Percentiles rank a stretch among this genome's conserved stretches.
phyloP scores from a whole-genome alignment of 2,329 filamentous ascomycete species.

The Botrytis cinerea region DNA sequence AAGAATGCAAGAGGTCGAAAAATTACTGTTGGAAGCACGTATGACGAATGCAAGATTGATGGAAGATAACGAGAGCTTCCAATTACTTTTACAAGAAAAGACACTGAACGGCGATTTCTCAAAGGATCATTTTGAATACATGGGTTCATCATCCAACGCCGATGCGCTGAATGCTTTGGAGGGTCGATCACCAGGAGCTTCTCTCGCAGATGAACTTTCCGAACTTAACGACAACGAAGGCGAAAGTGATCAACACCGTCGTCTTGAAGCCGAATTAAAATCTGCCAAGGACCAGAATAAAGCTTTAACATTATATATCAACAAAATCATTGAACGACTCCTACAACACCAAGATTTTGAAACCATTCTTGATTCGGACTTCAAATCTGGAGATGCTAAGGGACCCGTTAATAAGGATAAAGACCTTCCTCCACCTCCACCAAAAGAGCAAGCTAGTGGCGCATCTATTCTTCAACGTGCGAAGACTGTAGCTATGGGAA shows the following conservation, averaged over 20 bases:
- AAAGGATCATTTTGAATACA: constrained; percentile 66
- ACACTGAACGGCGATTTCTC: constrained; percentile 92
- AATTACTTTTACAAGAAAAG: constrained; percentile 89
- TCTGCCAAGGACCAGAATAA: constrained; percentile 91
- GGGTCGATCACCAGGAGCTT: constrained; percentile 55
- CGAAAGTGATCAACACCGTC: constrained; percentile 62
- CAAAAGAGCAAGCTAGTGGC: constrained; percentile 49
- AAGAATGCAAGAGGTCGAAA: constrained; percentile 85
- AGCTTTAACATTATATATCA: constrained; percentile 94
- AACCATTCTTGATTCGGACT: constrained; percentile 77
- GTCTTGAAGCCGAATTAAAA: constrained; percentile 77
- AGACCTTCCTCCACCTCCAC: constrained; percentile 73
- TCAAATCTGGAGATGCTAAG: constrained; percentile 46
- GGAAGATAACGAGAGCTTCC: constrained; percentile 99
- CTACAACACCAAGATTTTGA: constrained; percentile 95
- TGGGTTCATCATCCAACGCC: constrained; percentile 62
- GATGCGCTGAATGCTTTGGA: constrained; percentile 66
- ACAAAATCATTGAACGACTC: constrained; percentile 96
- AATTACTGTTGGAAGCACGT: constrained; percentile 83
- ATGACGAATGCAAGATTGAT: constrained; percentile 95
- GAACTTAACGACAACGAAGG: constrained; percentile 58
- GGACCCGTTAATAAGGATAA: constrained; percentile 58
- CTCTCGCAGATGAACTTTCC: constrained; percentile 86
- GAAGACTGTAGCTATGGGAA: constrained; percentile 57
- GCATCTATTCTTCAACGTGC: constrained; percentile 60